These are phyloP conservation scores for Biscogniauxia marginata DNA, from an alignment of 2,329 filamentous ascomycete genomes.

Conservation along the genomic window DNA sequence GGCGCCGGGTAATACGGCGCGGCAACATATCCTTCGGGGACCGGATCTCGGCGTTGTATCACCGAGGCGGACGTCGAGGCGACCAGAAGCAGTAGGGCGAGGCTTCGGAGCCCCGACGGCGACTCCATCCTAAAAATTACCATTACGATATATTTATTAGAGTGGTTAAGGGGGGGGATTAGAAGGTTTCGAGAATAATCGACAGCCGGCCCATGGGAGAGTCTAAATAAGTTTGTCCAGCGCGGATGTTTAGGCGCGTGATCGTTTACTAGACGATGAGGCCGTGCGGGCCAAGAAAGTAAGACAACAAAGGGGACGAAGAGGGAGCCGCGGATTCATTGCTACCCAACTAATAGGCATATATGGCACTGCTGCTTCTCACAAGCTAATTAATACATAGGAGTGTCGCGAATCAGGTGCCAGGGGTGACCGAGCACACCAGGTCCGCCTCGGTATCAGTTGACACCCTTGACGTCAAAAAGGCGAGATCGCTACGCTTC, in stretches of 20 bases:
- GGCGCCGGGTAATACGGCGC: constrained; percentile 72
- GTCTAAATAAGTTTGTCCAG: neutral
- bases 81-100: constrained; percentile 23
- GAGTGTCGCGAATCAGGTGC: too few relatives aligned
- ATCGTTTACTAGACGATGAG: neutral
- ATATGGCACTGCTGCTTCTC: too few relatives aligned
- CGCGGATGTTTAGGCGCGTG: neutral
- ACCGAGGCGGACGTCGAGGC: constrained; percentile 18
- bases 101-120: constrained; percentile 24
- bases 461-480: neutral
- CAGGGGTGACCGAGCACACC: too few relatives aligned
- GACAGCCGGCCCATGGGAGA: neutral
- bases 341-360: too few relatives aligned
- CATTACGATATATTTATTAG: constrained; percentile 10
- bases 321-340: neutral
- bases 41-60: constrained; percentile 25
- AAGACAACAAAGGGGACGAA: neutral
- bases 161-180: neutral
- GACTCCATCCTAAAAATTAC: constrained; percentile 26
- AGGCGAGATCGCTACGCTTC: neutral
- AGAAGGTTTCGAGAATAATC: neutral
- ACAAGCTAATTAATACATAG: too few relatives aligned
- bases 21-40: constrained; percentile 40
- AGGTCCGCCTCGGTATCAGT: neutral
- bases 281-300: neutral